Evolutionary conservation across 495 filamentous ascomycete species (phyloP).

Genomic region (Clohesyomyces aquaticus): DNA sequence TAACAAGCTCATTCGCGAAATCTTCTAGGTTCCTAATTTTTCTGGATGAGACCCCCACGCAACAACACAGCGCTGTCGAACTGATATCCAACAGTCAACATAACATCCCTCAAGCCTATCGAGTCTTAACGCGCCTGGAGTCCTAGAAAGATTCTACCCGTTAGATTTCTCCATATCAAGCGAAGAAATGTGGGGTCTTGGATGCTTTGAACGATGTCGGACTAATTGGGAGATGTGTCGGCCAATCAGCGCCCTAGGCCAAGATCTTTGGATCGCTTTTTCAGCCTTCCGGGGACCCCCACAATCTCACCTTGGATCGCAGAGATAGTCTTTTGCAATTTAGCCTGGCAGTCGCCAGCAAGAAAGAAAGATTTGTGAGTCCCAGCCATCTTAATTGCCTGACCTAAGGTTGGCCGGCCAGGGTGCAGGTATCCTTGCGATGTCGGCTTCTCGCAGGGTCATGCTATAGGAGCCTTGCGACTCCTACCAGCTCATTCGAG

Average conservation of each 20-base stretch:
- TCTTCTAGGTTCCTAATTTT: background rate
- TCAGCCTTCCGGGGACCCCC: background rate
- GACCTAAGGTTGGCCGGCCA: no score
- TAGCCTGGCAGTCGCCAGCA: no score
- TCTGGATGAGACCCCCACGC: background rate
- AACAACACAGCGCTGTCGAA: background rate
- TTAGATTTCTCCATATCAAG: no score
- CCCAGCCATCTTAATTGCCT: no score
- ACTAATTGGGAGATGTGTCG: background rate
- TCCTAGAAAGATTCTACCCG: no score
- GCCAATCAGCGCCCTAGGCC: background rate
- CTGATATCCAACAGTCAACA: no score
- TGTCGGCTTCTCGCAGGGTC: background rate
- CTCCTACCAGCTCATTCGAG: conserved; percentile 23
- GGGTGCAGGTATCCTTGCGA: background rate
- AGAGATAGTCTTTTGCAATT: background rate
- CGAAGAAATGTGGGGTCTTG: background rate
- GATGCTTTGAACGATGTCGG: background rate
- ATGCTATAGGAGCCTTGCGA: conserved; percentile 7
- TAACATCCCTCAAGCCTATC: no score
- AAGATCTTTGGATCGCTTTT: background rate
- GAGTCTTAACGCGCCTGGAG: no score
- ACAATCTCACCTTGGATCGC: background rate
- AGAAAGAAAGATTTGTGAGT: no score
- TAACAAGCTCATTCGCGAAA: background rate